Base-by-base conservation (phyloP, 177 flowering plant species). In the Tripterygium wilfordii region DNA sequence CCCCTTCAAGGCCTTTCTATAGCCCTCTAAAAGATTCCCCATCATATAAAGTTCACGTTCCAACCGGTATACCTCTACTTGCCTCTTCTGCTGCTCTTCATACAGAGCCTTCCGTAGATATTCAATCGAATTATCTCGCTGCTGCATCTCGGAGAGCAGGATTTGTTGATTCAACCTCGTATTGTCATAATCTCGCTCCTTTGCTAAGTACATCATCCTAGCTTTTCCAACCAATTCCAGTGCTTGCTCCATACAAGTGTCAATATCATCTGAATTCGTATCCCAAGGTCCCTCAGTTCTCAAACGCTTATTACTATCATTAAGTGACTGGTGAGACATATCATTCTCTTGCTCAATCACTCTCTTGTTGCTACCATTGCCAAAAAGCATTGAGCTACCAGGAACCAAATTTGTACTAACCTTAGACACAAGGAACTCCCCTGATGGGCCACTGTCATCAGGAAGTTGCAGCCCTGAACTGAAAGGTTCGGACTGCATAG, bases 1-100 rank as follows among this genome's bases (percentile, higher is more conserved):
- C 54, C 69, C 79, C 65, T 70, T 81, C 57, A 89, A 54, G 27
- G 86, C 96, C 65, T 68, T 81, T 48, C 77, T 85, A 30, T 94
- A 94, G 30, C 79, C 82, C 17, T 73, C 64, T 38, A 85, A 30
- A 3, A 87, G 65, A 31, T 64, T 62, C 24, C 46, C 61, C 89
- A 89, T 83, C 37, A 74, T 20, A 57, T 29, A 55, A 1, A 89
- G 75, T 44, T 94, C 96, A 29, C 63, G 73, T 42, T 80, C 81
- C 42, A 70, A 75, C 55, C 73, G 66, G 61, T 53, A 63, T 1
- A 71, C 54, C 53, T 79, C 86, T 33, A 27, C 5, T 22, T 80
- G 66, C 39, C 56, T 76, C 54, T 63, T 74, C 37, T 75, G 74
- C 8, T 61, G 56, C 50, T 74, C 83, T 27, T 77, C 85, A 14